phyloP scores from a whole-genome alignment of 768 basidiomycete genomes.

The Russula sp. region DNA sequence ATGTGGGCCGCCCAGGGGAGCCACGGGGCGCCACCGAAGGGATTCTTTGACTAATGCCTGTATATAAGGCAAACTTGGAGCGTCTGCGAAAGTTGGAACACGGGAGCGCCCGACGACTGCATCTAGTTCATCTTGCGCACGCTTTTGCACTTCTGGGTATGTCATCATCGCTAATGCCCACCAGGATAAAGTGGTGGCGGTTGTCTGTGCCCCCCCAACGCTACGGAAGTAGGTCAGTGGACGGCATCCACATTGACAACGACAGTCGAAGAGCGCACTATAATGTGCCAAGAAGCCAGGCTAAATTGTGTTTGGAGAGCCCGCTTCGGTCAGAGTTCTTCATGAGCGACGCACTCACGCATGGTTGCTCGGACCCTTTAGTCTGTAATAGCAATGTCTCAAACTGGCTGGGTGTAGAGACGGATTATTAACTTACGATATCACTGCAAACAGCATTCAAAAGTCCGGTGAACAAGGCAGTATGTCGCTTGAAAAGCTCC shows the following conservation, averaged over 20 bases:
- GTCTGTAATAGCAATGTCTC: background rate
- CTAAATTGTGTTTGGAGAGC: conserved; percentile 14
- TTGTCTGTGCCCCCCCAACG: conserved; percentile 7
- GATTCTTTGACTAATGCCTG: conserved; percentile 8
- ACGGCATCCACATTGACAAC: background rate
- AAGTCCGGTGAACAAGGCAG: background rate
- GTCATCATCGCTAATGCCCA: conserved; percentile 20
- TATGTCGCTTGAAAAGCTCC: background rate
- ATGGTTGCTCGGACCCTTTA: conserved; percentile 1
- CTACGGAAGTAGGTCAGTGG: background rate
- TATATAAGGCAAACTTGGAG: background rate
- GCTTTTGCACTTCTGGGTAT: conserved; percentile 11
- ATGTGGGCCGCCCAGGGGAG: background rate
- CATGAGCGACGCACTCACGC: conserved; percentile 6
- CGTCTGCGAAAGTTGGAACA: background rate
- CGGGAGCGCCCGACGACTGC: conserved; percentile 6
- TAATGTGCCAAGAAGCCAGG: conserved; percentile 17
- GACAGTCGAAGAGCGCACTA: conserved; percentile 1
- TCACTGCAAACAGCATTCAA: background rate
- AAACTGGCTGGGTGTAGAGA: background rate
- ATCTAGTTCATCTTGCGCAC: conserved; percentile 6
- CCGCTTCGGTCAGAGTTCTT: background rate
- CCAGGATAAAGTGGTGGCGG: conserved; percentile 1
- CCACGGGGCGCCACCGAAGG: conserved; percentile 5
- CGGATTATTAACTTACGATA: background rate